Percentiles rank a stretch among this genome's conserved stretches.
phyloP scores from a whole-genome alignment of 169 alveolate species.

The Eimeria tenella region DNA sequence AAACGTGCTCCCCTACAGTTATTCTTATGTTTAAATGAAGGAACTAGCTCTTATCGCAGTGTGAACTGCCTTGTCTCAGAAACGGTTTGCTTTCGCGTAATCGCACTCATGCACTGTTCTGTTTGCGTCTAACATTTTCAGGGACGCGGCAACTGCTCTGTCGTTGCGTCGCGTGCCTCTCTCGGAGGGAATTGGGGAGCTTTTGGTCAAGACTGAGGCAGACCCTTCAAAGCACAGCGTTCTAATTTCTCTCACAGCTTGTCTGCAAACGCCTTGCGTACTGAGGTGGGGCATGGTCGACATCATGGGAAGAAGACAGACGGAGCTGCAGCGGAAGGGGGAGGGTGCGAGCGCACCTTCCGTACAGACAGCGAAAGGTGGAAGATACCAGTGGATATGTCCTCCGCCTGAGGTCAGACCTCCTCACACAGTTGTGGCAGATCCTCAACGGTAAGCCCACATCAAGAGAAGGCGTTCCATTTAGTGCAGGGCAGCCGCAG shows the following conservation, averaged over 20 bases:
- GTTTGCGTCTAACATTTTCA: not conserved
- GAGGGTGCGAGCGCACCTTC: conserved; percentile 35
- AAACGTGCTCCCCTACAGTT: no score
- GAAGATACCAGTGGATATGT: conserved; percentile 72
- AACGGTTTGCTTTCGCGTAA: no score
- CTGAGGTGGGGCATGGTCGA: conserved; percentile 77
- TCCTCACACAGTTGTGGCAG: conserved; percentile 71
- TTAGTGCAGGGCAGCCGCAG: not conserved
- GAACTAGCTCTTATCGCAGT: not conserved
- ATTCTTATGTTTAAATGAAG: not conserved
- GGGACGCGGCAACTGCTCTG: conserved; percentile 21
- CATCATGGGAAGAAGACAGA: conserved; percentile 76
- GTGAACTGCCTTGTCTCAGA: no score
- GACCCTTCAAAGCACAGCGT: conserved; percentile 51
- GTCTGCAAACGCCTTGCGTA: conserved; percentile 66
- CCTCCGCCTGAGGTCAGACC: conserved; percentile 75
- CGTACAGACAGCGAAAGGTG: conserved; percentile 46
- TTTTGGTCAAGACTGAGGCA: conserved; percentile 50
- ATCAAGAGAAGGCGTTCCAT: not conserved
- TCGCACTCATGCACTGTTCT: no score
- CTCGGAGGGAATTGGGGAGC: conserved; percentile 50
- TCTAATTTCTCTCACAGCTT: conserved; percentile 52
- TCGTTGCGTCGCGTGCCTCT: conserved; percentile 65
- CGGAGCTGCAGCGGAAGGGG: conserved; percentile 56
- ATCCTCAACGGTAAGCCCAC: conserved; percentile 57